Base-by-base conservation (phyloP, 352 stramenopile genomes). In the Phytophthora palmivora region DNA sequence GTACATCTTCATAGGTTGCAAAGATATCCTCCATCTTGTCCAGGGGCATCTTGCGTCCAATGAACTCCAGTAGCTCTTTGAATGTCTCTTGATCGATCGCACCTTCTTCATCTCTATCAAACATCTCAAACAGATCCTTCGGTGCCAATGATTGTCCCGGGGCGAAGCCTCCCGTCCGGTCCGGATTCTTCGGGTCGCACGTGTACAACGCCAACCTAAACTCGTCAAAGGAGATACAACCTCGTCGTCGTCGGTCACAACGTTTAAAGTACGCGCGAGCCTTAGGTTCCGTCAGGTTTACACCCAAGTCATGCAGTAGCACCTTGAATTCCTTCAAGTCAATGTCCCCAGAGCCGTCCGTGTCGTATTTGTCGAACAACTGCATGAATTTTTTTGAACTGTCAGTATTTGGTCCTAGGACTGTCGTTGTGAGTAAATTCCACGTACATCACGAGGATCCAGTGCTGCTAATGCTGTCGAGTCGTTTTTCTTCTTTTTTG, bases 301-400 rank as follows among this genome's bases (percentile, higher is more conserved):
- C 69, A 7, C 70, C 30, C 16, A 94, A 61, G 48, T 92, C 84
- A 9, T 61, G 47, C 28, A 94, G 66, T 15, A 94, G 65, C 18
- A 91, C 70, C 39, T 80, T 84, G 67, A 94, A 94, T 68, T 94
- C 86, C 3, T 89, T 67, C 26, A 91, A 71, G 58, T 92, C 84
- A 32, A 94, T 93, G 19, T 84, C 84, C 6, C 84, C 86, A 2
- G 84, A 93, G 12, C 77, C 76, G 34, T 94, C 86, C 9, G 74
- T 54, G 60, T 94, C 84, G 63, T 93, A 94, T 50, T 94, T 92
- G 58, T 90, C 76, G 48, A 94, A 94, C 30, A 94, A 74, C 86
- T 94, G 36, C 41, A 58, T 14, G 9, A 16, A 56, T 8, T n/a
- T n/a, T n/a, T n/a, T 11, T 19, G 45, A 9, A 44, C 24, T 24